Evolutionary conservation across 306 rosid species (phyloP).

Genomic region (Carpinus viminea): DNA sequence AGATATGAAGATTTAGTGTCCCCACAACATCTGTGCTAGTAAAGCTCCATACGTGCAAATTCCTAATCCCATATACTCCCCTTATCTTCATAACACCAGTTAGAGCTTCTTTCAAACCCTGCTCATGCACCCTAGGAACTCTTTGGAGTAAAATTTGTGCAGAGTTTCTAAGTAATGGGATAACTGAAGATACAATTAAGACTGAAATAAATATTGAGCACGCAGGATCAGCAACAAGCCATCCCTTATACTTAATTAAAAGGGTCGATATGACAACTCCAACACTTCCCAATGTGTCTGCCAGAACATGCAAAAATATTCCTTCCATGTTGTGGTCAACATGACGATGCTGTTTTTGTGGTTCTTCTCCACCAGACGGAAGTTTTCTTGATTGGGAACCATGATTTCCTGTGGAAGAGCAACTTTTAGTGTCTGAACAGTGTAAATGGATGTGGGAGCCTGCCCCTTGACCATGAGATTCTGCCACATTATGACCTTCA

Average conservation of each 20-base stretch:
- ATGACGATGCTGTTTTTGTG: conserved; percentile 55
- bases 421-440: not conserved
- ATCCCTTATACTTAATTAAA: conserved; percentile 88
- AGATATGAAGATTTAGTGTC: conserved; percentile 71
- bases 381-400: conserved; percentile 26
- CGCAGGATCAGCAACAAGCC: conserved; percentile 94
- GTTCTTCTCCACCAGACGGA: conserved; percentile 22
- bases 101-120: conserved; percentile 60
- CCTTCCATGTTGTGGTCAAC: conserved; percentile 99
- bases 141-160: conserved; percentile 91
- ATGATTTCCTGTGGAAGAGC: conserved; percentile 24
- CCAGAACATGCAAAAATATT: conserved; percentile 90
- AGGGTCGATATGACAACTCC: conserved; percentile 94
- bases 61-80: conserved; percentile 69
- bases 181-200: conserved; percentile 78
- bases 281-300: conserved; percentile 96
- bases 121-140: conserved; percentile 67
- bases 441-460: not conserved
- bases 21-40: conserved; percentile 84
- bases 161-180: conserved; percentile 85
- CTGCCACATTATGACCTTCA: conserved; percentile 3
- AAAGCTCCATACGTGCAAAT: conserved; percentile 78
- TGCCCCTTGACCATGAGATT: conserved; percentile 26
- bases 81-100: conserved; percentile 49
- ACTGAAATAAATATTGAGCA: conserved; percentile 92